Percentiles rank a stretch among this genome's conserved stretches.
Evolutionary conservation across 805 yeast species (phyloP).

Genomic region (Starmerella bombicola): DNA sequence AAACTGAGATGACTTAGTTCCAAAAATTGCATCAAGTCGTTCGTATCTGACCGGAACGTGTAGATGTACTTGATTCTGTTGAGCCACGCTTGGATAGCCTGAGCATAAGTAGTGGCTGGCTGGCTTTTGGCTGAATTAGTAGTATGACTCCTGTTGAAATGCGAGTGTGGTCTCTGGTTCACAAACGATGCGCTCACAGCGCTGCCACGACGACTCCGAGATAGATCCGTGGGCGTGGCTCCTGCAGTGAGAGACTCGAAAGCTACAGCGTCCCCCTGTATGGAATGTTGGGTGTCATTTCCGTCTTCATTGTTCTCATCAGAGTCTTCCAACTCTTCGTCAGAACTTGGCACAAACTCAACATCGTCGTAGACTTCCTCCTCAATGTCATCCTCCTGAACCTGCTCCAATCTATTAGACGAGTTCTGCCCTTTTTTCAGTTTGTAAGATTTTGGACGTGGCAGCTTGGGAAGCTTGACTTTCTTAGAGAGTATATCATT

Average conservation of each 20-base stretch:
- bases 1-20: conserved; percentile 85
- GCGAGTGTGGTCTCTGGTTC: not conserved
- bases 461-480: conserved; percentile 35
- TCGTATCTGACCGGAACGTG: conserved; percentile 67
- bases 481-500: conserved; percentile 16
- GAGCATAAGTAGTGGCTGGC: conserved; percentile 10
- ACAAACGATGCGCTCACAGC: not conserved
- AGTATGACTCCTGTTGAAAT: too few relatives aligned
- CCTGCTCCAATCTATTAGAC: conserved; percentile 1
- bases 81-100: conserved; percentile 51
- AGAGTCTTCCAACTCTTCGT: not conserved
- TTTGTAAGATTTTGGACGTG: conserved; percentile 21
- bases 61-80: conserved; percentile 46
- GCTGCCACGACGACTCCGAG: not conserved
- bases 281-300: not conserved
- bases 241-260: not conserved
- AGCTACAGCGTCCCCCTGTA: not conserved
- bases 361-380: conserved; percentile 1
- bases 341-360: conserved; percentile 1
- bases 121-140: not conserved
- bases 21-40: conserved; percentile 69
- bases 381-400: conserved; percentile 5
- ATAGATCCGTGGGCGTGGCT: not conserved
- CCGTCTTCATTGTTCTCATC: not conserved
- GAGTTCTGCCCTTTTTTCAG: not conserved